Conservation (phyloP, 2,329 filamentous ascomycete species). For the Fusarium transvaalense region DNA sequence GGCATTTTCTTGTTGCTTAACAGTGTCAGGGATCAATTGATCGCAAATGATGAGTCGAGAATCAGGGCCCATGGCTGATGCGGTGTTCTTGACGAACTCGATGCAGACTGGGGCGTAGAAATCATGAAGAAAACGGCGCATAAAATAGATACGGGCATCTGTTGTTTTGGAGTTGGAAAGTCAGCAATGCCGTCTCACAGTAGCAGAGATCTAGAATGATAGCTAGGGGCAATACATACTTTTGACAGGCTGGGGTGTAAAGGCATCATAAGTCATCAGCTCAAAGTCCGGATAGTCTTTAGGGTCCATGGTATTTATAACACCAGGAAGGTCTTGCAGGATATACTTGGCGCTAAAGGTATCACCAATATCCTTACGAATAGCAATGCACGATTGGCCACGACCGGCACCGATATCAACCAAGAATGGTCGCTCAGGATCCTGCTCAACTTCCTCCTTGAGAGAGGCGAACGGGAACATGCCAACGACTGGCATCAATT, state of each 20-base stretch:
- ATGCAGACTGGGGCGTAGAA: slow-evolving; percentile 50
- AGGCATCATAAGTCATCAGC: slow-evolving; percentile 44
- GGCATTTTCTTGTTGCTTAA: slow-evolving; percentile 43
- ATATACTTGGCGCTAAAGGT: slow-evolving; percentile 47
- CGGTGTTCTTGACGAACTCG: slow-evolving; percentile 50
- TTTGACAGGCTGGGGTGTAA: slow-evolving; percentile 40
- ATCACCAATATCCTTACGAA: slow-evolving; percentile 45
- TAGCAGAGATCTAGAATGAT: background rate
- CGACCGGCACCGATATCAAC: slow-evolving; percentile 52
- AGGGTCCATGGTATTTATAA: slow-evolving; percentile 43
- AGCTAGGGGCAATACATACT: slow-evolving; percentile 16
- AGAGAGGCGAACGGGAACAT: slow-evolving; percentile 54
- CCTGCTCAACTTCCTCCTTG: slow-evolving; percentile 47
- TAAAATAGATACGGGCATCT: slow-evolving; percentile 53
- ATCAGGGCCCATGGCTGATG: slow-evolving; percentile 50
- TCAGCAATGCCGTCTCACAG: background rate
- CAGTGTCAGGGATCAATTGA: slow-evolving; percentile 52
- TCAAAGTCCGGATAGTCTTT: slow-evolving; percentile 46
- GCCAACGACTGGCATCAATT: slow-evolving; percentile 52
- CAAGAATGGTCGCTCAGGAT: slow-evolving; percentile 49
- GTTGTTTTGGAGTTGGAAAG: background rate
- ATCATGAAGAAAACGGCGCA: slow-evolving; percentile 52
- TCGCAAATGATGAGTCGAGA: slow-evolving; percentile 54
- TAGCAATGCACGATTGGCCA: slow-evolving; percentile 50
- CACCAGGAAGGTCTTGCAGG: slow-evolving; percentile 53